A percentile compares a stretch with the other conserved stretches of the same genome.
phyloP scores from a whole-genome alignment of 495 filamentous ascomycete genomes.

The Neurospora sp. region DNA sequence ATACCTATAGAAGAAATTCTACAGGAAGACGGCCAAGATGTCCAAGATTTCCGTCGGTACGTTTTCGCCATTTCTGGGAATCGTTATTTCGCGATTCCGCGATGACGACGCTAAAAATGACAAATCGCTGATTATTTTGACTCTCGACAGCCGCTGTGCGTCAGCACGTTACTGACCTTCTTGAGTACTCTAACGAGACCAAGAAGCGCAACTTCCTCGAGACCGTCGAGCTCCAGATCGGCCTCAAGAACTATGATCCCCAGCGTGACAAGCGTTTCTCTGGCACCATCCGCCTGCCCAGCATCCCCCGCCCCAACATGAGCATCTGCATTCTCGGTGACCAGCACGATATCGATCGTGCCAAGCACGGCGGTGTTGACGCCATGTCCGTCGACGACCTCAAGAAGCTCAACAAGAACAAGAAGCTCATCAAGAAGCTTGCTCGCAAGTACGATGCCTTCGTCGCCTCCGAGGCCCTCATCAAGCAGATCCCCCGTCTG shows the following conservation, averaged over 20 bases:
- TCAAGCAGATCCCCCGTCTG: slow-evolving; percentile 99
- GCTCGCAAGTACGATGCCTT: slow-evolving; percentile 99
- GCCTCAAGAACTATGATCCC: slow-evolving; percentile 99
- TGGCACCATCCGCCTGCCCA: slow-evolving; percentile 89
- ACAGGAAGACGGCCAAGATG: slow-evolving; percentile 43
- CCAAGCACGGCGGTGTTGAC: slow-evolving; percentile 94
- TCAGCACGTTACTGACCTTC: slow-evolving; percentile 78
- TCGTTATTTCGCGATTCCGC: background rate
- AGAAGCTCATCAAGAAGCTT: slow-evolving; percentile 99
- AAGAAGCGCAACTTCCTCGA: slow-evolving; percentile 99
- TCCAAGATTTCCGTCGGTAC: slow-evolving; percentile 62
- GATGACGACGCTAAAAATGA: slow-evolving; percentile 1
- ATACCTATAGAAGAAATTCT: slow-evolving; percentile 54
- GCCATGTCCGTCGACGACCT: slow-evolving; percentile 96
- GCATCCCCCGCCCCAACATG: slow-evolving; percentile 88
- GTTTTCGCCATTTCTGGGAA: slow-evolving; percentile 6
- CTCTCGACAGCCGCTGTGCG: slow-evolving; percentile 75
- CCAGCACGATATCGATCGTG: slow-evolving; percentile 99
- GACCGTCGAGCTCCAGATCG: slow-evolving; percentile 71
- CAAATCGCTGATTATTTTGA: slow-evolving; percentile 1
- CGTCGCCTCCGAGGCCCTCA: slow-evolving; percentile 86
- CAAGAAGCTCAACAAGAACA: slow-evolving; percentile 99
- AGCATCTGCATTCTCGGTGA: slow-evolving; percentile 95
- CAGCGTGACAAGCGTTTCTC: slow-evolving; percentile 99
- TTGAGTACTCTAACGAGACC: slow-evolving; percentile 88